phyloP scores from a whole-genome alignment of 2,329 filamentous ascomycete genomes.

The Ophiostoma australiae region DNA sequence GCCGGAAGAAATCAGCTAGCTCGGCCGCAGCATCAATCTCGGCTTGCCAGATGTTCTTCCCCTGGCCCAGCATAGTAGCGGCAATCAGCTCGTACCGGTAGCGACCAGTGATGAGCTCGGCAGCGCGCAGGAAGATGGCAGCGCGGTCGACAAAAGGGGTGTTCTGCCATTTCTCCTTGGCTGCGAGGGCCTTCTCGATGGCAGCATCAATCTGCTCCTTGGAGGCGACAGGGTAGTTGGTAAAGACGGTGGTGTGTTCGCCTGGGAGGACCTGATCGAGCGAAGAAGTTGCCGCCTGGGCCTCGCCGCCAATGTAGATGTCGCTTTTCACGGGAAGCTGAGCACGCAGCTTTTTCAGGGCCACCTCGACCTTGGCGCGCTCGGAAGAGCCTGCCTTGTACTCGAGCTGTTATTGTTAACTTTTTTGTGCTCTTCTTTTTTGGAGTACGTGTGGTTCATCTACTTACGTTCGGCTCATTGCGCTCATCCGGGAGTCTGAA shows the following conservation, averaged over 20 bases:
- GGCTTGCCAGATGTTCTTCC: slow-evolving; percentile 98
- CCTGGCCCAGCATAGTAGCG: slow-evolving; percentile 90
- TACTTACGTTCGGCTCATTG: slow-evolving; percentile 94
- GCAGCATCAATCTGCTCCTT: slow-evolving; percentile 69
- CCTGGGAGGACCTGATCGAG: slow-evolving; percentile 76
- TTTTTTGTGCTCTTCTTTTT: background rate
- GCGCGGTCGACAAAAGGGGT: slow-evolving; percentile 90
- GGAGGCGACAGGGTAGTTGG: slow-evolving; percentile 79
- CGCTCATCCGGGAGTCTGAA: slow-evolving; percentile 61
- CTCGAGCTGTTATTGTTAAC: background rate
- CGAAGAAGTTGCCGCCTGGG: slow-evolving; percentile 62
- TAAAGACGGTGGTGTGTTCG: slow-evolving; percentile 69
- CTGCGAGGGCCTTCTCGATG: slow-evolving; percentile 76
- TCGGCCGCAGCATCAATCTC: slow-evolving; percentile 97
- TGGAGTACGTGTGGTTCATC: background rate
- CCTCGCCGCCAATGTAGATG: slow-evolving; percentile 79
- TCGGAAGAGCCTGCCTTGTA: background rate
- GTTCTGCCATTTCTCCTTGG: slow-evolving; percentile 78
- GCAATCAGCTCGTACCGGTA: slow-evolving; percentile 97
- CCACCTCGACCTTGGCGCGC: slow-evolving; percentile 84
- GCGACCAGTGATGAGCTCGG: slow-evolving; percentile 82
- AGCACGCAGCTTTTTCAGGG: slow-evolving; percentile 69
- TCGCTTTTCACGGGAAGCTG: slow-evolving; percentile 66
- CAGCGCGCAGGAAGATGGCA: slow-evolving; percentile 90
- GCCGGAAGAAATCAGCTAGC: slow-evolving; percentile 85